phyloP scores from a whole-genome alignment of 768 basidiomycete genomes.

The Boletus coccyginus region DNA sequence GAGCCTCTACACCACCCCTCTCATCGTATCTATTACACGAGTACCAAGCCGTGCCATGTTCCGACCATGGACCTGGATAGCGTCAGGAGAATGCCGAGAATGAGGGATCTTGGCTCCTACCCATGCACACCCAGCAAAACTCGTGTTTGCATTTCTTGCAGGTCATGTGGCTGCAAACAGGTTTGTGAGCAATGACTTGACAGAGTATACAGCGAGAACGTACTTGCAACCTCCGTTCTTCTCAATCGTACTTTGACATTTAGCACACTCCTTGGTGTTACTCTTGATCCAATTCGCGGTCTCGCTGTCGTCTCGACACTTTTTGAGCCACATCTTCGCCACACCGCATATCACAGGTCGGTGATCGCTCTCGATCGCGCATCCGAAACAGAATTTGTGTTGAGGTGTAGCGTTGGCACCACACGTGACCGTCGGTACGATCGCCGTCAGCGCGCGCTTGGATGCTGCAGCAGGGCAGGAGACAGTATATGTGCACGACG shows the following conservation, averaged over 20 bases:
- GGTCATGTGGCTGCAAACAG: slow-evolving; percentile 85
- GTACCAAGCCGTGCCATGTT: slow-evolving; percentile 97
- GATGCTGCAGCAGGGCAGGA: slow-evolving; percentile 81
- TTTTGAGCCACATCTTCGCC: slow-evolving; percentile 92
- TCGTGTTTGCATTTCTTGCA: slow-evolving; percentile 99
- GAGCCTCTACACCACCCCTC: slow-evolving; percentile 80
- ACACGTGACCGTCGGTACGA: slow-evolving; percentile 90
- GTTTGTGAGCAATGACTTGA: slow-evolving; percentile 9
- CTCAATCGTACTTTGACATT: slow-evolving; percentile 98
- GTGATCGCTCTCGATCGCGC: slow-evolving; percentile 84
- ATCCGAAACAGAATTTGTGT: slow-evolving; percentile 95
- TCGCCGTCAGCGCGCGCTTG: slow-evolving; percentile 65
- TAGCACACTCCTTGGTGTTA: slow-evolving; percentile 96
- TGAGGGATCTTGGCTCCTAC: slow-evolving; percentile 36
- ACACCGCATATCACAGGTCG: slow-evolving; percentile 87
- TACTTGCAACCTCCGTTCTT: slow-evolving; percentile 99
- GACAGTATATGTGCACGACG: slow-evolving; percentile 91
- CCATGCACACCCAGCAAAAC: slow-evolving; percentile 99
- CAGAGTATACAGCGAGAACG: slow-evolving; percentile 63
- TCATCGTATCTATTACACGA: slow-evolving; percentile 98
- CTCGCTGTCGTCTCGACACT: slow-evolving; percentile 96
- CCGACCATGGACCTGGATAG: slow-evolving; percentile 83
- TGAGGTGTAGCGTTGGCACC: slow-evolving; percentile 54
- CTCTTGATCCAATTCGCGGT: slow-evolving; percentile 99
- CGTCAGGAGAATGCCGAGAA: background rate